Percentiles rank a stretch among this genome's conserved stretches.
These are phyloP conservation scores for Diaporthe citri DNA, from an alignment of 2,329 filamentous ascomycete genomes.

Conservation along the genomic window DNA sequence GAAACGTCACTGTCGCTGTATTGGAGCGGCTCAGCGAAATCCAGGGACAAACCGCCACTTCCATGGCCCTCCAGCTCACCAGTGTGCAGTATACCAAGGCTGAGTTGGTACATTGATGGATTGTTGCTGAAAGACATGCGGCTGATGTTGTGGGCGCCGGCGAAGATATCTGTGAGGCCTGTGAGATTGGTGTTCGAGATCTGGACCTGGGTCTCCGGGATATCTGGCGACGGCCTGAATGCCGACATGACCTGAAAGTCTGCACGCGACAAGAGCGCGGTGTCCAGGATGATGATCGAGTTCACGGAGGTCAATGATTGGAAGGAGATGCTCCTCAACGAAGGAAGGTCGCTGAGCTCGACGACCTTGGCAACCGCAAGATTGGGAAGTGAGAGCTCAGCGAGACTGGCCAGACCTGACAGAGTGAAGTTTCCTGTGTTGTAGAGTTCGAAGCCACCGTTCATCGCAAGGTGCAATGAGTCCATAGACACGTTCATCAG, in stretches of 20 bases:
- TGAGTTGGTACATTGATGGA: background rate
- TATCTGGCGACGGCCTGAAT: background rate
- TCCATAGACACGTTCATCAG: background rate
- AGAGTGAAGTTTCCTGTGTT: background rate
- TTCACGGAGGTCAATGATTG: background rate
- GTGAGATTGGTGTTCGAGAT: background rate
- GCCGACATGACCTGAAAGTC: background rate
- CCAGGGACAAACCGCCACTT: background rate
- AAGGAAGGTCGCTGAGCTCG: background rate
- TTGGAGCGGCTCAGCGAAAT: background rate
- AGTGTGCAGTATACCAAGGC: background rate
- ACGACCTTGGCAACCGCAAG: background rate
- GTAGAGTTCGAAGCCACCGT: background rate
- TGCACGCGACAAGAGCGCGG: background rate
- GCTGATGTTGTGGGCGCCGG: too few relatives aligned
- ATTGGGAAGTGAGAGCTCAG: background rate
- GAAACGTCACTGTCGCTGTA: background rate
- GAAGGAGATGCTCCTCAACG: background rate
- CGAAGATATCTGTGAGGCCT: background rate
- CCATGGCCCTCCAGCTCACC: background rate
- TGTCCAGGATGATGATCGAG: background rate
- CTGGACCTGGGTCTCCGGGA: background rate
- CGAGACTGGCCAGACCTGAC: background rate
- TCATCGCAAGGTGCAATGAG: background rate
- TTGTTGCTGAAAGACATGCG: too few relatives aligned